Evolutionary conservation across 495 filamentous ascomycete genomes (phyloP), one percentile per base, ranked within the genome.

Genomic region (Astrocystis sublimbata): DNA sequence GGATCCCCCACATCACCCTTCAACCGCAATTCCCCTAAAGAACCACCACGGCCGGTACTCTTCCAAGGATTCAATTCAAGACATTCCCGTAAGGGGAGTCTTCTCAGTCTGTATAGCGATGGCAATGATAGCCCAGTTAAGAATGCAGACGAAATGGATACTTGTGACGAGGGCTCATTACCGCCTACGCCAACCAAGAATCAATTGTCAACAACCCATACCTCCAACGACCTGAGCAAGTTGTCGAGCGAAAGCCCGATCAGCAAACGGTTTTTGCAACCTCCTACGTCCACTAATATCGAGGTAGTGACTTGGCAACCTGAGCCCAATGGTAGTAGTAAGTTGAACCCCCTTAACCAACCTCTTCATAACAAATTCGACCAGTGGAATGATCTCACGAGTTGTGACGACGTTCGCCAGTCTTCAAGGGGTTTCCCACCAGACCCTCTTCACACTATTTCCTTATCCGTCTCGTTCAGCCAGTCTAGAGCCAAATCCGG

Each of bases 161-260:
- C 85, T 21, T 57, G 62, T 63, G 54, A 64, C 45, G 82, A 80
- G 38, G 91, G 93, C 64, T 90, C 96, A 21, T 76, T 96, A 24
- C 93, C 93, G 23, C 92, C 93, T 9, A 98, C 94, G 10, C 94
- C 94, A 2, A 98, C 96, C 1, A 98, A 96, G 75, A 68, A 76
- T 67, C 68, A 71, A 62, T 23, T 61, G 65, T 13, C 64, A 33
- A 60, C 64, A 33, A 60, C 52, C 23, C 61, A 60, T 57, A 64
- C 38, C 46, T 61, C 60, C 19, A 66, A 49, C 60, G 62, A 47
- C 26, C 49, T 68, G 19, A 64, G 65, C 23, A 66, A 66, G 49
- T 68, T 72, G 2, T 72, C 73, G 21, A 64, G 61, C 31, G 71
- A 72, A 30, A 73, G 69, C 45, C 73, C 71, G 17, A 75, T 61